These are phyloP conservation scores for Trichosporon asahii DNA, from an alignment of 1,284 basidiomycete species.

Conservation along the genomic window DNA sequence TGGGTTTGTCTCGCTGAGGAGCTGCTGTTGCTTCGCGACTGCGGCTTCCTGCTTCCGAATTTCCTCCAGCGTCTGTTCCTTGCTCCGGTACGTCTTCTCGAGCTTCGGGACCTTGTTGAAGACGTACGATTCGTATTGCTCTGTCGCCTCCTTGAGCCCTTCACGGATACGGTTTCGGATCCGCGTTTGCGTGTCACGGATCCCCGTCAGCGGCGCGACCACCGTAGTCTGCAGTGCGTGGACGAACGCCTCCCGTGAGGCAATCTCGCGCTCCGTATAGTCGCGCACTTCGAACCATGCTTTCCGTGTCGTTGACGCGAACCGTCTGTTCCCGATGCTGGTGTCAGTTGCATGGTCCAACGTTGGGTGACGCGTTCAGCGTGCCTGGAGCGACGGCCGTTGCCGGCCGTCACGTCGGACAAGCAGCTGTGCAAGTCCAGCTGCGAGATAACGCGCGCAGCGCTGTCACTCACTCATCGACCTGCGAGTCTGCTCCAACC, in stretches of 20 bases:
- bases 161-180: conserved; percentile 85
- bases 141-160: conserved; percentile 70
- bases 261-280: conserved; percentile 77
- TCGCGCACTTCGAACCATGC: conserved; percentile 81
- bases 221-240: conserved; percentile 67
- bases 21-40: conserved; percentile 47
- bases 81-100: conserved; percentile 71
- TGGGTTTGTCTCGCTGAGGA: conserved; percentile 41
- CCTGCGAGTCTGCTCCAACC: conserved; percentile 60
- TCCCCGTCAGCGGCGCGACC: conserved; percentile 61
- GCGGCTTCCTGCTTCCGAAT: conserved; percentile 49
- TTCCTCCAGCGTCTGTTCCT: conserved; percentile 72
- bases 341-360: background rate
- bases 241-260: conserved; percentile 72
- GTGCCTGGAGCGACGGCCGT: conserved; percentile 2
- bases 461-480: conserved; percentile 43
- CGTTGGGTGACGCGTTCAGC: background rate
- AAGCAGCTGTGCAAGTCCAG: background rate
- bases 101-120: conserved; percentile 70
- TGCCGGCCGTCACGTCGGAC: background rate
- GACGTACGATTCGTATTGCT: conserved; percentile 69
- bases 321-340: conserved; percentile 56
- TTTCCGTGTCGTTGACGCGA: conserved; percentile 60
- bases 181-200: conserved; percentile 76
- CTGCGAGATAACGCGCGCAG: background rate